A percentile compares a stretch with the other conserved stretches of the same genome.
Evolutionary conservation across 768 basidiomycete genomes (phyloP).

Genomic region (Terana coerulea): DNA sequence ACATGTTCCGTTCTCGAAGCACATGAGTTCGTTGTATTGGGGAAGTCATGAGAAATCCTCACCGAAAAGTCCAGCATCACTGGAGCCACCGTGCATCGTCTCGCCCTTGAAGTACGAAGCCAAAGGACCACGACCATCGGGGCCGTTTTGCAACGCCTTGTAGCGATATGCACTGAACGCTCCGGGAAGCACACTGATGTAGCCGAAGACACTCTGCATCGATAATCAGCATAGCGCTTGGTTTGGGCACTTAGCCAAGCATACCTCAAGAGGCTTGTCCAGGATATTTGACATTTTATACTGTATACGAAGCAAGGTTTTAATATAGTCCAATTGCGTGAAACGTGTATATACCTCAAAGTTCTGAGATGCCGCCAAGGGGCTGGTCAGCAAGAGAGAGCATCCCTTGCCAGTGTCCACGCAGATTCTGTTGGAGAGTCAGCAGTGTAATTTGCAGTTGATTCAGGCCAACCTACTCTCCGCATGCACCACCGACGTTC

Average conservation of each 20-base stretch:
- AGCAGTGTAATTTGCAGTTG: too few species aligned
- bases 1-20: slow-evolving; percentile 76
- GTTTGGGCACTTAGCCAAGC: background rate
- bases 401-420: slow-evolving; percentile 78
- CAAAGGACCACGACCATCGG: slow-evolving; percentile 84
- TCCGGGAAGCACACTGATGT: slow-evolving; percentile 86
- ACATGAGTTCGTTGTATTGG: background rate
- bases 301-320: slow-evolving; percentile 27
- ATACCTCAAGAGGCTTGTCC: slow-evolving; percentile 90
- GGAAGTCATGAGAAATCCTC: background rate
- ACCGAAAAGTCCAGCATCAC: slow-evolving; percentile 66
- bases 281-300: slow-evolving; percentile 97
- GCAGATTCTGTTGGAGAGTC: slow-evolving; percentile 55
- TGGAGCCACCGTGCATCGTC: slow-evolving; percentile 65
- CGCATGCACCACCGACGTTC: slow-evolving; percentile 92
- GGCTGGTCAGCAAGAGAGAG: slow-evolving; percentile 64
- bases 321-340: background rate
- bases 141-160: slow-evolving; percentile 81
- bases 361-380: slow-evolving; percentile 90
- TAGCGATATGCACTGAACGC: slow-evolving; percentile 93
- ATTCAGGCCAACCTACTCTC: slow-evolving; percentile 56
- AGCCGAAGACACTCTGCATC: slow-evolving; percentile 71
- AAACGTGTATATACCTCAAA: slow-evolving; percentile 56
- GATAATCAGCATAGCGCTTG: background rate
- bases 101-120: slow-evolving; percentile 95